Conservation (phyloP, 2,329 filamentous ascomycete genomes). For the Fusarium staphyleae region DNA sequence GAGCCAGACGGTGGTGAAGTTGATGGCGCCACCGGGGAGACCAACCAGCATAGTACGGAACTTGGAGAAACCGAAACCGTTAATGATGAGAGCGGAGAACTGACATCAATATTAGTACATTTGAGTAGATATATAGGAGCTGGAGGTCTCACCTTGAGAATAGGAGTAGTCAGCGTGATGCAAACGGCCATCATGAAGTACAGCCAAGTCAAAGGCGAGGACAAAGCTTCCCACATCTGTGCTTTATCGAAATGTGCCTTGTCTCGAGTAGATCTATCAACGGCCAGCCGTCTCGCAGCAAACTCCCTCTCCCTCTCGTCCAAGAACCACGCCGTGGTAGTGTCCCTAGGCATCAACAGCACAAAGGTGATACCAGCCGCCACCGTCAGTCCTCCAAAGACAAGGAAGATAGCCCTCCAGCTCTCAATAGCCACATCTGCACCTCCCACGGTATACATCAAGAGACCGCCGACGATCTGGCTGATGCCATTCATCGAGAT, state of each 20-base stretch:
- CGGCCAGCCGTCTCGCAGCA: conserved; percentile 22
- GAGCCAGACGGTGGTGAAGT: conserved; percentile 31
- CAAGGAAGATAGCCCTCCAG: conserved; percentile 33
- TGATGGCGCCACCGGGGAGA: conserved; percentile 21
- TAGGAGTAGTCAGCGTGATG: conserved; percentile 31
- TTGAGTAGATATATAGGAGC: no score
- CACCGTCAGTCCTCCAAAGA: conserved; percentile 28
- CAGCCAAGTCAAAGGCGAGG: conserved; percentile 22
- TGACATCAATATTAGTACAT: background rate
- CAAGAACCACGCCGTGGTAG: conserved; percentile 30
- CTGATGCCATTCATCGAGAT: conserved; percentile 43
- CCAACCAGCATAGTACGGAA: conserved; percentile 21
- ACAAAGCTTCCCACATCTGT: conserved; percentile 34
- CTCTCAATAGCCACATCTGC: conserved; percentile 16
- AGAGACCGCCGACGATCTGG: conserved; percentile 40
- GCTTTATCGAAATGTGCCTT: conserved; percentile 19
- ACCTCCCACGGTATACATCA: conserved; percentile 42
- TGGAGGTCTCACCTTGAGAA: conserved; percentile 27
- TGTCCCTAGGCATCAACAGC: conserved; percentile 19
- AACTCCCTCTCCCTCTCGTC: conserved; percentile 27
- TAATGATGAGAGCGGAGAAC: conserved; percentile 19
- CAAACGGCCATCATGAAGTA: conserved; percentile 32
- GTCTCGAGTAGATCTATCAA: conserved; percentile 27
- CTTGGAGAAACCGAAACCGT: conserved; percentile 19
- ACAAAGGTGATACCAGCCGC: conserved; percentile 15